Evolutionary conservation across 2,329 filamentous ascomycete species (phyloP), one percentile per base, ranked within the genome.

Genomic region (Phyllosticta citrichinensis): DNA sequence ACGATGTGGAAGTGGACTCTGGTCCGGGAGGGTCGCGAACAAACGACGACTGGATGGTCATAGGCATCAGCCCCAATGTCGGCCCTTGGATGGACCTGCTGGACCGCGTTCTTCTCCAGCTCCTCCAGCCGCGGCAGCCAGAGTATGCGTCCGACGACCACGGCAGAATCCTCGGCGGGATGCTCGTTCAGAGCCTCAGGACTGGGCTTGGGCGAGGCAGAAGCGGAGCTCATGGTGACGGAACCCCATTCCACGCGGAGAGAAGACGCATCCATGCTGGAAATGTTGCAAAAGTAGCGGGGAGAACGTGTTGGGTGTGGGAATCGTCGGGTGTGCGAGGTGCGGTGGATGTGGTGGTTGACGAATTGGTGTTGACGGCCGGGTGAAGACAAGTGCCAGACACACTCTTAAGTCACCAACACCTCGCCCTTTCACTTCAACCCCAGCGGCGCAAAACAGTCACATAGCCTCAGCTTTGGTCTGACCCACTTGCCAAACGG

Each of bases 1-100:
- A 73, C 71, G 47, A 73, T 65, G 53, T 73, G 70, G 62, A 74
- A 73, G 60, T 73, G 70, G n/a, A 69, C 68, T 1, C 63, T 40
- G 25, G 66, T 62, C 8, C 61, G 62, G 10, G 59, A 63, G 59
- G 71, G 70, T 40, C 69, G 65, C 6, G 70, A 74, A 17, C 72
- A 63, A 2, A 73, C 62, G 12, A 73, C 69, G 9, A 73, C 63
- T 2, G 70, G 71, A 62, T 73, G 68, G 14, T 70, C 67, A 62
- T 71, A 71, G 53, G 71, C 70, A 2, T 68, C 69, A 33, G 55
- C 11, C 2, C 40, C 40, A 30, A 30, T 27, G 3, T 52, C 35
- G 12, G 35, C 33, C 27, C 25, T 60, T 25, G 54, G 54, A 20
- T 33, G 52, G 54, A 61, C 24, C 11, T 54, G 25, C 14, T 52